Base-by-base conservation (phyloP, 2,329 filamentous ascomycete genomes). In the Zasmidium cellare region DNA sequence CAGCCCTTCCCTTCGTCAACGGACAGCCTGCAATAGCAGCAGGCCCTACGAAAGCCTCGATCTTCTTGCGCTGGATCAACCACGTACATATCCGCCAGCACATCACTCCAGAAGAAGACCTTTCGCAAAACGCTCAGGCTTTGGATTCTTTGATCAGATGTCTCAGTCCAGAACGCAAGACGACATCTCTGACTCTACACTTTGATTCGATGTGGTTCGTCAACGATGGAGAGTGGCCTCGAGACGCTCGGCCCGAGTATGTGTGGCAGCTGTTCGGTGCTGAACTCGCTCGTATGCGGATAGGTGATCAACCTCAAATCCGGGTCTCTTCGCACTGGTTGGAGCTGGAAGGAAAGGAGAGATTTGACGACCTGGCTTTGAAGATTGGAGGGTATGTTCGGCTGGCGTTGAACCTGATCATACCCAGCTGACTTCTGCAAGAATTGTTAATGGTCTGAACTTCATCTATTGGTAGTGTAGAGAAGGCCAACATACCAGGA, bases 191-290 rank as follows among this genome's bases (percentile, higher is more conserved):
- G 11, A 53, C 57, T 1, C 25, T 62, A 3, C 54, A 62, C 20
- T 62, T 62, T 18, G 57, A 59, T 46, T 59, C 56, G 1, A 59
- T 59, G 16, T 57, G 53, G 35, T 25, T 59, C 9, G 54, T 62
- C 3, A 52, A 59, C 24, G 59, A 59, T 38, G 50, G 53, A 5
- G 19, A 50, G 14, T 57, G 51, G 49, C 60, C 56, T 19, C n/a
- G 41, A 2, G 41, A 6, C 14, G 41, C 49, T 12, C 49, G 50
- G n/a, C 44, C 46, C 3, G 51, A 57, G 14, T 55, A 55, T 48
- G 50, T 41, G 12, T 62, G 57, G 57, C 46, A 57, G n/a, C 24
- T 46, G 14, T 62, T 55, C 41, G 35, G 53, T 6, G 18, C 19
- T 22, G 57, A 59, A 46, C 55, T 62, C 14, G 24, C 24, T 7